These are phyloP conservation scores for Metarhizium album DNA, from an alignment of 2,329 filamentous ascomycete species.

Conservation along the genomic window DNA sequence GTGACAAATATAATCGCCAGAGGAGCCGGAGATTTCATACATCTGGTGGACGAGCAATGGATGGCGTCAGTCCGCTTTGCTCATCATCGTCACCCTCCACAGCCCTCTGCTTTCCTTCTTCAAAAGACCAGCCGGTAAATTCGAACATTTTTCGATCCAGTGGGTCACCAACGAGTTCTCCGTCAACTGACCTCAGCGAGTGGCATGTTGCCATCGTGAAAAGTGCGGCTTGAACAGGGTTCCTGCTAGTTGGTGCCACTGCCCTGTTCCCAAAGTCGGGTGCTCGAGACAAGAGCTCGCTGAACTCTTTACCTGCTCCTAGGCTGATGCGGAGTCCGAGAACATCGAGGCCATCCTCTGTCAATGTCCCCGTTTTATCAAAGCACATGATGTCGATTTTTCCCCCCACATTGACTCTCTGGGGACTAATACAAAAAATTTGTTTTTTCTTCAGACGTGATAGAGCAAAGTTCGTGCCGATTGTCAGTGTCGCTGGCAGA, in stretches of 20 bases:
- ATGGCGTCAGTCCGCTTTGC: constrained; percentile 67
- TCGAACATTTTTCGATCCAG: constrained; percentile 98
- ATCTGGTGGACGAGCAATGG: constrained; percentile 71
- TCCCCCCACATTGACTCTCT: constrained; percentile 91
- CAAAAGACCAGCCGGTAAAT: constrained; percentile 85
- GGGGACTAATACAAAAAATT: constrained; percentile 96
- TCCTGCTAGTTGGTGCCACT: neutral
- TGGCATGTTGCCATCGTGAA: constrained; percentile 98
- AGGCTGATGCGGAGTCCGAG: constrained; percentile 76
- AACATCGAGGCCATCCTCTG: constrained; percentile 91
- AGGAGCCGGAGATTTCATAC: constrained; percentile 14
- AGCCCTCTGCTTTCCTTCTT: constrained; percentile 67
- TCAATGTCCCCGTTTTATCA: constrained; percentile 97
- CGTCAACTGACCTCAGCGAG: constrained; percentile 76
- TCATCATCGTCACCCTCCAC: constrained; percentile 62
- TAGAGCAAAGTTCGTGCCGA: constrained; percentile 92
- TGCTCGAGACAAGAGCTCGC: constrained; percentile 58
- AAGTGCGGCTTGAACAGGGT: constrained; percentile 47
- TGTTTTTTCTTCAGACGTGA: constrained; percentile 75
- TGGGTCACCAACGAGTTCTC: constrained; percentile 83
- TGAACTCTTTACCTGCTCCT: constrained; percentile 51
- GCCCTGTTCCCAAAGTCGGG: neutral
- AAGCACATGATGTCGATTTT: constrained; percentile 96
- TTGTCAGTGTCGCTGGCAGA: constrained; percentile 86
- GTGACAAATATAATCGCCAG: neutral